A percentile compares a stretch with the other conserved stretches of the same genome.
phyloP scores from a whole-genome alignment of 2,329 filamentous ascomycete genomes.

The Neofusicoccum cordaticola region DNA sequence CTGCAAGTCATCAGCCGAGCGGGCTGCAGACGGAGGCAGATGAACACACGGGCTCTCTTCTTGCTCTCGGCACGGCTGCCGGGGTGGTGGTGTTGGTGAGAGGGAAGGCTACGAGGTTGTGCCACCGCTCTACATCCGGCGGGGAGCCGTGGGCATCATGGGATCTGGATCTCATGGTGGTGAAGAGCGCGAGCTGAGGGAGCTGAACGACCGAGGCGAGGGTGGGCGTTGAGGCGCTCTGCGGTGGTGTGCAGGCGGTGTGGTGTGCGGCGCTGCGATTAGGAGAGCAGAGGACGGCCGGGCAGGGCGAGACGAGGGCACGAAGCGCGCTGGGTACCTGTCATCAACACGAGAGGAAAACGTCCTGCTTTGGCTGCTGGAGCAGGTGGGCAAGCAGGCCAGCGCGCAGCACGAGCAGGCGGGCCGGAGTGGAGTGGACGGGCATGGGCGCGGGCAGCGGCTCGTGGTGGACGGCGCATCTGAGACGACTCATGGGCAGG shows the following conservation, averaged over 20 bases:
- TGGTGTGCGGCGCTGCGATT: background rate
- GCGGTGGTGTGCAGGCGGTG: background rate
- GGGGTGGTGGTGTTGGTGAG: background rate
- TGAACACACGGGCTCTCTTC: too few relatives aligned
- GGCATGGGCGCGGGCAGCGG: background rate
- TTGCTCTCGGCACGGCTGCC: too few relatives aligned
- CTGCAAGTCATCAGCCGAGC: background rate
- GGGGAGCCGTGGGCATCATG: constrained; percentile 9
- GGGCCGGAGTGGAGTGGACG: too few relatives aligned
- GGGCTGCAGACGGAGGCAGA: too few relatives aligned
- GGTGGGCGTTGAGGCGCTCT: background rate
- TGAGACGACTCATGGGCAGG: too few relatives aligned
- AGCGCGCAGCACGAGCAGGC: too few relatives aligned
- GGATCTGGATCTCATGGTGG: background rate
- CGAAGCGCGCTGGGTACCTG: background rate
- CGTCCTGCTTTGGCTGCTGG: too few relatives aligned
- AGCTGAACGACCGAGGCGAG: background rate
- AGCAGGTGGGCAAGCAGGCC: too few relatives aligned
- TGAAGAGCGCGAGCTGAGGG: background rate
- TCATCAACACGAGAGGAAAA: background rate
- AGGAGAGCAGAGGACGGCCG: background rate
- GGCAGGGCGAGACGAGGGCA: too few relatives aligned
- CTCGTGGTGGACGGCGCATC: too few relatives aligned
- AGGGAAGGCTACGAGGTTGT: background rate
- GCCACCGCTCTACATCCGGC: background rate